Base-by-base conservation (phyloP, 208 protist genomes). In the Phytomonas sp. region DNA sequence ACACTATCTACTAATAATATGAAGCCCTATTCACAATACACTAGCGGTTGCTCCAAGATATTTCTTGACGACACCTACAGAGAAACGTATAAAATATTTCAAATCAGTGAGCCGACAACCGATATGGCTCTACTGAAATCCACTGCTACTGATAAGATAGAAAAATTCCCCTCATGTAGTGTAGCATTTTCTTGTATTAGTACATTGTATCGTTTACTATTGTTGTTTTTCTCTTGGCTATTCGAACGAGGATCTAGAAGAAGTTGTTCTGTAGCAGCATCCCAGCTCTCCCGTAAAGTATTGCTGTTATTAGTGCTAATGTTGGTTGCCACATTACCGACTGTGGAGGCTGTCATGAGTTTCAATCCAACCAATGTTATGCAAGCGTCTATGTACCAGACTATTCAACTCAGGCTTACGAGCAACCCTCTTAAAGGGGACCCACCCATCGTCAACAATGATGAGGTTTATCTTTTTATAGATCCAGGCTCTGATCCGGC, bases 331-430 rank as follows among this genome's bases (percentile, higher is more conserved):
- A 20, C 51, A 60, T 68, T 17, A 5, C 4, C 26, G 17, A 53
- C 70, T 0, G 88, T 68, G 11, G 73, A 79, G 26, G 83, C 79
- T 5, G 70, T 71, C 26, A 80, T 96, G 68, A 82, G 71, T 26
- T 96, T 95, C 66, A 68, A 69, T 56, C 77, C 81, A 2, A 70
- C 81, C 26, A 93, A 92, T 71, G 82, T 88, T n/a, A 67, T 73
- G 43, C 73, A 93, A 59, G 74, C 91, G 3, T 93, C 89, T 5
- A 61, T 96, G n/a, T 93, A 93, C 72, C 89, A 94, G 70, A 85
- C 84, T 0, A 73, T 89, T 11, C 75, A 84, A 56, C 2, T 96
- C 4, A 74, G 60, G 28, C 78, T 96, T 60, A 64, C 67, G 37
- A 89, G 87, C 30, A 92, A 88, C 72, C 71, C 77, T n/a, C 67